A percentile compares a stretch with the other conserved stretches of the same genome.
Conservation (phyloP, 2,329 filamentous ascomycete species). For the Epichloe uncinata region DNA sequence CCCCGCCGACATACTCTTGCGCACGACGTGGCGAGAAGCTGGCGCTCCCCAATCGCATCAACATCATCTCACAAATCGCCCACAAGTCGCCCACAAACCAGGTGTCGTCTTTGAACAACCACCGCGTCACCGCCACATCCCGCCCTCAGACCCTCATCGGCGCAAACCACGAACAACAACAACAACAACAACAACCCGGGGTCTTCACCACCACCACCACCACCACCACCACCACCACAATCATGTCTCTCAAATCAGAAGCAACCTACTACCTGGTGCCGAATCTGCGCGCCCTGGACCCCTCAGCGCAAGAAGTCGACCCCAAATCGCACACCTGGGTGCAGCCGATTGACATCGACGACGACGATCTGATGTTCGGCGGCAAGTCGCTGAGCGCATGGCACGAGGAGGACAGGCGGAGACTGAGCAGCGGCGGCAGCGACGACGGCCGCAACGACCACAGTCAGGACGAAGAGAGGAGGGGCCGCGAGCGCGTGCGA, state of each 20-base stretch:
- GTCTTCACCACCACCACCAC: not conserved
- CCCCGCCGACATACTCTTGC: not conserved
- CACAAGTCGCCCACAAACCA: not conserved
- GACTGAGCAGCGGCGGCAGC: conserved; percentile 23
- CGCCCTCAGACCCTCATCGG: not conserved
- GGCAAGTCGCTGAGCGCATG: conserved; percentile 45
- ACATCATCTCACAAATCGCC: not conserved
- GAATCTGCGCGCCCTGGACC: conserved; percentile 19
- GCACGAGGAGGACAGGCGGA: conserved; percentile 38
- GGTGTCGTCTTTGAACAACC: not conserved
- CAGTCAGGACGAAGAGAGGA: conserved; percentile 13
- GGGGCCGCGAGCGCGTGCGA: conserved; percentile 13
- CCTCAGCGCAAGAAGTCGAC: conserved; percentile 22
- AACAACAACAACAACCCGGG: not conserved
- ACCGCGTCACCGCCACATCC: not conserved
- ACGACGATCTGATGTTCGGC: conserved; percentile 47
- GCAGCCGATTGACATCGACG: conserved; percentile 43
- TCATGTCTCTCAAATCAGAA: conserved; percentile 10
- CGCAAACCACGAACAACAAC: not conserved
- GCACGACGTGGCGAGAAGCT: not conserved
- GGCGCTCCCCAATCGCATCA: not conserved
- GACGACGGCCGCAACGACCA: conserved; percentile 23
- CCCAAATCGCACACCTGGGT: conserved; percentile 30
- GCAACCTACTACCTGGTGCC: conserved; percentile 19
- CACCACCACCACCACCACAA: not conserved